A percentile compares a stretch with the other conserved stretches of the same genome.
Evolutionary conservation across 352 stramenopile genomes (phyloP).

Genomic region (Phytopythium montanum): DNA sequence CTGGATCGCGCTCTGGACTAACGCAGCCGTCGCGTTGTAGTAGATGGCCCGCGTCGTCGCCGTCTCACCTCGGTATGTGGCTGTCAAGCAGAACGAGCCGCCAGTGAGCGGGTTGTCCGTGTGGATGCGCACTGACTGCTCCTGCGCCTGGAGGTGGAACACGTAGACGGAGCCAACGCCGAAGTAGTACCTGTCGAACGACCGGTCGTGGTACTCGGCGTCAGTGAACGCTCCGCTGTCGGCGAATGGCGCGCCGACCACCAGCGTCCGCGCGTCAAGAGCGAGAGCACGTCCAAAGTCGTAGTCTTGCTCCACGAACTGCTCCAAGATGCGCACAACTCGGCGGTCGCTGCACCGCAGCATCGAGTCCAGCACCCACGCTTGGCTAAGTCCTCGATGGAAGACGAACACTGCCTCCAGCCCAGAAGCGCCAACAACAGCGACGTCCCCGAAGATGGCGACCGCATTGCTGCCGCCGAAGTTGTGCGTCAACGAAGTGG

Average conservation of each 20-base stretch:
- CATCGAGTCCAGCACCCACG: conserved; percentile 52
- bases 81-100: conserved; percentile 75
- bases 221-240: conserved; percentile 62
- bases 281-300: conserved; percentile 86
- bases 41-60: conserved; percentile 60
- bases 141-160: conserved; percentile 74
- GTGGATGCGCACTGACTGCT: conserved; percentile 54
- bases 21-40: conserved; percentile 52
- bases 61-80: conserved; percentile 51
- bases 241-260: conserved; percentile 86
- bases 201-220: conserved; percentile 48
- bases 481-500: conserved; percentile 47
- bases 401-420: conserved; percentile 71
- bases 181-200: conserved; percentile 61
- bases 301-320: conserved; percentile 79
- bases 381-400: conserved; percentile 35
- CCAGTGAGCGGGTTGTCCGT: conserved; percentile 56
- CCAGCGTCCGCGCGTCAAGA: conserved; percentile 81
- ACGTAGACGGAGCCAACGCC: conserved; percentile 71
- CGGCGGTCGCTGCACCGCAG: conserved; percentile 82
- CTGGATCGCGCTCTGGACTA: conserved; percentile 84
- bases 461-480: conserved; percentile 69
- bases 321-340: conserved; percentile 75
- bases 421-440: conserved; percentile 85
- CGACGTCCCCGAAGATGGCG: conserved; percentile 81